Base-by-base conservation (phyloP, 164 flowering plant species). In the Berberis thunbergii region DNA sequence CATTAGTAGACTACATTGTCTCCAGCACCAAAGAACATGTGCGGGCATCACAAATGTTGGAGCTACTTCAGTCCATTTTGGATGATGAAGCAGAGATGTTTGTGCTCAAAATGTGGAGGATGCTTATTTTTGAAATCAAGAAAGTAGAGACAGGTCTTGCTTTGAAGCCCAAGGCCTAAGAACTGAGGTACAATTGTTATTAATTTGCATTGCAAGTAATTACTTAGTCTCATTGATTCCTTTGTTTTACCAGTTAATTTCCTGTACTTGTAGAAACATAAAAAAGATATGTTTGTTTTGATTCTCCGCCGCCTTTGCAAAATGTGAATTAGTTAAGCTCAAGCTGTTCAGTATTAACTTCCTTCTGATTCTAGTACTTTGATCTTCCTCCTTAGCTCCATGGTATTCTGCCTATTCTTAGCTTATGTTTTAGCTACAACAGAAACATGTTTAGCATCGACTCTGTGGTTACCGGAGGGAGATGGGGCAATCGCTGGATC, bases 41-140 rank as follows among this genome's bases (percentile, higher is more conserved):
- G 9, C 79, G 75, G 70, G 99, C 98, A 61, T 72, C 82, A 5
- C 80, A 85, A 73, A 86, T 95, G 98, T 84, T 95, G 66, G 95
- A 88, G 69, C 76, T 80, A 63, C 92, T 95, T 69, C 90, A 88
- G 64, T 64, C 83, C 41, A 92, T 95, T 59, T 75, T 95, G 72
- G 99, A 95, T 67, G 98, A 91, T 45, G 99, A 95, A 72, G 99
- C 99, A 1, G 99, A 95, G 65, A 95, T 95, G 99, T 95, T 95
- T 84, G 98, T 95, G 45, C 93, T 95, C 54, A 95, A 95, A 83
- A 95, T 95, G 99, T 95, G 99, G 99, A 89, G 99, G 74, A 95
- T 91, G 97, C 97, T 95, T 43, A 95, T 95, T 57, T 95, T 86
- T 76, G 99, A 95, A 75, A 88, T 95, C 60, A 95, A 95, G 86